These are phyloP conservation scores for Pseudonitzschia multistriata DNA, from an alignment of 108 stramenopile species.

Conservation along the genomic window DNA sequence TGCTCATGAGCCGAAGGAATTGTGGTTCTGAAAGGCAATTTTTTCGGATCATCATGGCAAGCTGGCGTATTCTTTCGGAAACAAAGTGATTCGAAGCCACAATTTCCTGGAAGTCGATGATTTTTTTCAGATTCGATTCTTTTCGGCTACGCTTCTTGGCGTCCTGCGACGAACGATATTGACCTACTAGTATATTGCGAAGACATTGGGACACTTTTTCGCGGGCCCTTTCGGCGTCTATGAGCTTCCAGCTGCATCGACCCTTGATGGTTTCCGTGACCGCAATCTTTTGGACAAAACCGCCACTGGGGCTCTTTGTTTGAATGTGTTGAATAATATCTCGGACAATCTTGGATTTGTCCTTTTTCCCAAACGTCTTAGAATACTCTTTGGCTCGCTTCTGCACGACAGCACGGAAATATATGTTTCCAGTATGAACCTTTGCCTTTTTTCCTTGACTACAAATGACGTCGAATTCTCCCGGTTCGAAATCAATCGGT, in stretches of 20 bases:
- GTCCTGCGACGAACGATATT: constrained; percentile 8
- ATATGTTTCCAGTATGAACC: neutral
- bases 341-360: neutral
- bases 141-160: constrained; percentile 7
- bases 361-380: neutral
- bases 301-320: constrained; percentile 6
- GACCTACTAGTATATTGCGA: constrained; percentile 12
- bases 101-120: neutral
- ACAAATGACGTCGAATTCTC: neutral
- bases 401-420: neutral
- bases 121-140: neutral
- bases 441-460: neutral
- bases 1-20: neutral
- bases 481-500: neutral
- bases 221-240: constrained; percentile 10
- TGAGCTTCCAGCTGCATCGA: constrained; percentile 1
- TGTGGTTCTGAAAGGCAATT: neutral
- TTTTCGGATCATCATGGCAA: neutral
- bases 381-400: neutral
- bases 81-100: neutral
- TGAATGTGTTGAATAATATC: neutral
- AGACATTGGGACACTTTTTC: constrained; percentile 29
- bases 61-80: neutral
- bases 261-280: neutral
- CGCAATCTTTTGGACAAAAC: constrained; percentile 21